Evolutionary conservation across 164 flowering plant genomes (phyloP).

Genomic region (Liquidambar formosana): DNA sequence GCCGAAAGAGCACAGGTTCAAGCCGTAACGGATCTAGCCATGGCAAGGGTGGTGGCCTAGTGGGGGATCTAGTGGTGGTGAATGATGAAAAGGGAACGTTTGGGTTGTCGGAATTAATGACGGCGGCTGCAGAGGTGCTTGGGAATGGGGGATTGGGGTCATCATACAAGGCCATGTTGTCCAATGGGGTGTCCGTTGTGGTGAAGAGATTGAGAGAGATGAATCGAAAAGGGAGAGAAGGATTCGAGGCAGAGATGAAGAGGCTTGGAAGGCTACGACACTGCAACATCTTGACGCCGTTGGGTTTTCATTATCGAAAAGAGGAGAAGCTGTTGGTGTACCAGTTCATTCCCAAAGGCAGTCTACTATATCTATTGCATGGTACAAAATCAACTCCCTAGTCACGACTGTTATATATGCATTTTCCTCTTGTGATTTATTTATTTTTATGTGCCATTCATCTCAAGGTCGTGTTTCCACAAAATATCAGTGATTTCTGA

Average conservation of each 20-base stretch:
- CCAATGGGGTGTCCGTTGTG: conserved; percentile 66
- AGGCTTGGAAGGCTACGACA: conserved; percentile 57
- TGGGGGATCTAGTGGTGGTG: conserved; percentile 55
- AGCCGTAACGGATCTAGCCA: conserved; percentile 1
- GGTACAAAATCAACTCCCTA: conserved; percentile 42
- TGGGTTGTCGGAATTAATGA: conserved; percentile 85
- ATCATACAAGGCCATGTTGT: conserved; percentile 75
- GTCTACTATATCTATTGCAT: conserved; percentile 59
- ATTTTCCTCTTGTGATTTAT: too few relatives aligned
- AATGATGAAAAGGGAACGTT: conserved; percentile 64
- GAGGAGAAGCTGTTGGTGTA: conserved; percentile 83
- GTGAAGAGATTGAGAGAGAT: conserved; percentile 85
- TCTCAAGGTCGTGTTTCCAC: too few relatives aligned
- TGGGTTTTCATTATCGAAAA: conserved; percentile 72
- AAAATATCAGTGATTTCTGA: too few relatives aligned
- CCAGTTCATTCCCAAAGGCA: conserved; percentile 68
- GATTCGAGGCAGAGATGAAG: conserved; percentile 60
- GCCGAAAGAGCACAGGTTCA: background rate
- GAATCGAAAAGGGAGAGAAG: conserved; percentile 60
- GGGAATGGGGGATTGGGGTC: conserved; percentile 74
- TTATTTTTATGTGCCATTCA: too few relatives aligned
- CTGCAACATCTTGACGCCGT: conserved; percentile 57
- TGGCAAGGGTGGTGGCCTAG: conserved; percentile 9
- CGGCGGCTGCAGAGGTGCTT: conserved; percentile 87
- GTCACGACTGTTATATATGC: too few relatives aligned